Base-by-base conservation (phyloP, 768 basidiomycete genomes). In the Boletus tomentosulus region DNA sequence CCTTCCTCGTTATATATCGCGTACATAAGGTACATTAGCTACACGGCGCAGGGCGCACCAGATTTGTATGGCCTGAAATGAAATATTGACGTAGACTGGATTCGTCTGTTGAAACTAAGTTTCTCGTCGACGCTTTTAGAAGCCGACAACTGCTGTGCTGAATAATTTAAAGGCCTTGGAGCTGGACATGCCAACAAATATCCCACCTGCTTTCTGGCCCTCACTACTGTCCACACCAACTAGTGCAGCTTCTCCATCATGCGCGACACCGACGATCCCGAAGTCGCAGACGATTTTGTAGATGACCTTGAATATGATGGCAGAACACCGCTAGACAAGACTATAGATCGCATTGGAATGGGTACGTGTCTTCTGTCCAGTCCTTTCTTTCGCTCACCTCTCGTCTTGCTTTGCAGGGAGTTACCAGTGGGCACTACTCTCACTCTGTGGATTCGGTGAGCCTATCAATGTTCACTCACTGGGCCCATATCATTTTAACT, bases 341-440 rank as follows among this genome's bases (percentile, higher is more conserved):
- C 92, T 1, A 92, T 95, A 69, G 91, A 93, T 65, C 79, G 84
- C 38, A 93, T 95, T 64, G 92, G 92, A 28, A 91, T 96, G 92
- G 92, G 90, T 66, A 54, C 50, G 77, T 66, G 6, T 39, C n/a
- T 8, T 12, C 34, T 9, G 1, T 16, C 22, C 16, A 2, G 8
- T 30, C 33, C 34, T 30, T 9, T 35, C 16, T 27, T 46, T 22
- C 27, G 25, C 49, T 41, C 27, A 61, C 22, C 35, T 46, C n/a
- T 24, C 9, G 10, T 33, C 12, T 33, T 12, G 12, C 31, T 7
- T 33, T 15, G 31, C 60, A 83, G 81, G 80, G 39, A 85, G 80
- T 51, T 92, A 92, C 60, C 91, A 93, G 62, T 91, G 88, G 89
- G 82, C 81, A 6, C 69, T 92, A 39, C 64, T 93, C 43, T 89